A percentile compares a stretch with the other conserved stretches of the same genome.
phyloP scores from a whole-genome alignment of 306 rosid genomes.

The Ormosia emarginata region DNA sequence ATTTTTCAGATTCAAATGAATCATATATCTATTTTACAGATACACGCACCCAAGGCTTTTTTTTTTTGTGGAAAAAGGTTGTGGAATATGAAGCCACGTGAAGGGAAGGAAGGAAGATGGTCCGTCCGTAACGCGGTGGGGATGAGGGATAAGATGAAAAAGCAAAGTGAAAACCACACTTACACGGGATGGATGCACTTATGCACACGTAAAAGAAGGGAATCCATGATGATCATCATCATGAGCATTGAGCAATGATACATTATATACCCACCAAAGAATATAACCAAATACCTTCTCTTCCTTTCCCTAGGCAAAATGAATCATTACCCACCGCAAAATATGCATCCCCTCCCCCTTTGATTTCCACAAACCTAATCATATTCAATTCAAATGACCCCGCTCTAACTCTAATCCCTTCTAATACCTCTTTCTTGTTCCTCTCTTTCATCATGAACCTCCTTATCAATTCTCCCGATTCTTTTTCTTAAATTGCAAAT shows the following conservation, averaged over 20 bases:
- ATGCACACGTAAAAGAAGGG: conserved; percentile 52
- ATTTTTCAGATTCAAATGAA: neutral
- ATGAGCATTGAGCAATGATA: conserved; percentile 20
- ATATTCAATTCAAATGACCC: conserved; percentile 28
- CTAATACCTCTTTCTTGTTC: conserved; percentile 28
- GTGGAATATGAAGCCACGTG: neutral
- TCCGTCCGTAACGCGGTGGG: neutral
- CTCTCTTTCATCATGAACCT: conserved; percentile 28
- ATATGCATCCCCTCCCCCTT: conserved; percentile 33
- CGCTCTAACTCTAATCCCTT: neutral
- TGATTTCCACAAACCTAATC: conserved; percentile 45
- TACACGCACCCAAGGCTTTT: neutral
- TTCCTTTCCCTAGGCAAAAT: conserved; percentile 11
- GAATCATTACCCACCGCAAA: conserved; percentile 53
- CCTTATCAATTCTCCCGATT: conserved; percentile 24
- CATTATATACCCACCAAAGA: conserved; percentile 20
- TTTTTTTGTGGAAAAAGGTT: neutral
- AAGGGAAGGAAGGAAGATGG: neutral
- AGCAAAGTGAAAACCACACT: neutral
- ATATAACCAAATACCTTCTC: conserved; percentile 23
- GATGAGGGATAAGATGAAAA: neutral
- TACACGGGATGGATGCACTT: neutral
- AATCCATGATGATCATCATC: conserved; percentile 32
- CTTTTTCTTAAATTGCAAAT: conserved; percentile 2
- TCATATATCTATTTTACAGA: neutral